Base-by-base conservation (phyloP, 257 asterid species). In the Nicotiana tomentosiformis region DNA sequence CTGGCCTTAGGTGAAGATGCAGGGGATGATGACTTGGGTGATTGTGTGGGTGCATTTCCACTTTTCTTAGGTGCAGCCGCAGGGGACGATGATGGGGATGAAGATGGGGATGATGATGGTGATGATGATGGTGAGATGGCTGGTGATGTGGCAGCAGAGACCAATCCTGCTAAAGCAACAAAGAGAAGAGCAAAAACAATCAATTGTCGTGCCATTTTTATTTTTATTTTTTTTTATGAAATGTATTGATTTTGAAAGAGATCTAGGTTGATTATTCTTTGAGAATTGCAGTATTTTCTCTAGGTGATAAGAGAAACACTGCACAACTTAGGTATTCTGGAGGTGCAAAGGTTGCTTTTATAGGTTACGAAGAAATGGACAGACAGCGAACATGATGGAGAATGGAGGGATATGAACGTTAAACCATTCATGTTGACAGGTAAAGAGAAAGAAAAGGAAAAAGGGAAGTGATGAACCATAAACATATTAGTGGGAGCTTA, bases 111-210 rank as follows among this genome's bases (percentile, higher is more conserved):
- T 39, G 49, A 7, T 39, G 49, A 39, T 0, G 84, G 78, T 1
- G 93, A 82, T 7, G 86, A 30, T 0, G 92, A 49, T 1, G 95
- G 92, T 53, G 91, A 66, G 49, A 35, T 11, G 60, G 72, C 46
- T 0, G 96, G 97, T 18, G 92, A 74, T 18, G 89, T 85, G 65
- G 93, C 93, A 53, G 92, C 92, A 10, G 95, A 87, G n/a, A 83
- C 95, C 81, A 83, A 85, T 5, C 92, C 96, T 11, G 74, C 85
- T 11, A 86, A 51, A 82, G 77, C 94, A 72, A 88, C 83, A 76
- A 91, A 82, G 83, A 91, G 62, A n/a, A 92, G 55, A 60, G 91
- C 92, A 37, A 91, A 82, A 10, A 84, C 89, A 64, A 87, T 49
- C 81, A 78, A 62, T 64, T 90, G 94, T 33, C 93, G 93, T 23